phyloP scores from a whole-genome alignment of 345 rosid genomes.

The Euphorbia peplus region DNA sequence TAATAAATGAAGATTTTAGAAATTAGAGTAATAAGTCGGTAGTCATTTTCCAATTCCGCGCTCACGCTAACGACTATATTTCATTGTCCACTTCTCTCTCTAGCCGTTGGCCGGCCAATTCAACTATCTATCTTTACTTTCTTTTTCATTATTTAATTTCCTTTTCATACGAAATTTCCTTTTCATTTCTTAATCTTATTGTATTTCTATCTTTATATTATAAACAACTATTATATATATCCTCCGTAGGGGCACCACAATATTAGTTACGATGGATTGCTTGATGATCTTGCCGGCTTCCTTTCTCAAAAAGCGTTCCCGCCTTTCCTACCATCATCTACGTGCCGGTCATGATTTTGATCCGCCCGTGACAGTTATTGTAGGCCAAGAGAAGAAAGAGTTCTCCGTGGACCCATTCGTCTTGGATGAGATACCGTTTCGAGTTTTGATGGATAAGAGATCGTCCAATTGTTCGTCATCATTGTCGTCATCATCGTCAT shows the following conservation, averaged over 20 bases:
- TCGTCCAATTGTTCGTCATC: too few species aligned
- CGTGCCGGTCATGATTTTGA: constrained; percentile 23
- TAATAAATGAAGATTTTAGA: too few species aligned
- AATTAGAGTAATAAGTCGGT: too few species aligned
- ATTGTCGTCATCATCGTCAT: too few species aligned
- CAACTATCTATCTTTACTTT: constrained; percentile 29
- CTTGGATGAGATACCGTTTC: constrained; percentile 63
- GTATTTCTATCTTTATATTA: neutral
- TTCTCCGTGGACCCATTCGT: constrained; percentile 64
- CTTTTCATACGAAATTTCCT: neutral
- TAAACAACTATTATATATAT: neutral
- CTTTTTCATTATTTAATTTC: constrained; percentile 25
- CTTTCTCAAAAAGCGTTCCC: constrained; percentile 38
- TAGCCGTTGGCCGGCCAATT: constrained; percentile 43
- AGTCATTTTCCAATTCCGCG: neutral
- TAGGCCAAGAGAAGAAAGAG: constrained; percentile 72
- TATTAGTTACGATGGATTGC: constrained; percentile 52
- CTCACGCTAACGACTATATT: neutral
- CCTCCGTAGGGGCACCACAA: neutral
- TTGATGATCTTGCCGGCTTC: constrained; percentile 61
- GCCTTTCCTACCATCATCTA: constrained; percentile 44
- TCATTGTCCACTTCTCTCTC: constrained; percentile 6
- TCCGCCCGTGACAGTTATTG: constrained; percentile 57
- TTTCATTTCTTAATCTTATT: neutral
- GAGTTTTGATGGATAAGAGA: constrained; percentile 43